These are phyloP conservation scores for Hortiboletus flavorubellus DNA, from an alignment of 768 basidiomycete genomes.

Conservation along the genomic window DNA sequence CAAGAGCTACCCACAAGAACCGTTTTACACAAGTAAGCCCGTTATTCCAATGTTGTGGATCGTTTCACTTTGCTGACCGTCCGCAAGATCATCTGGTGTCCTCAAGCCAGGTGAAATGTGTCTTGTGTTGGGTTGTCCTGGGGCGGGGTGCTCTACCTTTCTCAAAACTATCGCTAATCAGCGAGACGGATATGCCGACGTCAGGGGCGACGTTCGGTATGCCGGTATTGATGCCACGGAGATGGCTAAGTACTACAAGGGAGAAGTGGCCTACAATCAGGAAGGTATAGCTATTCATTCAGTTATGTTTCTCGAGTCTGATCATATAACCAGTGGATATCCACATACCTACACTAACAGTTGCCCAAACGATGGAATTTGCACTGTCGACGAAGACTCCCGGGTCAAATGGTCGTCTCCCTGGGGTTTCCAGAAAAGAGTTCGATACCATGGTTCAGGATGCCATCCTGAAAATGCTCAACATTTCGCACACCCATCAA, in stretches of 20 bases:
- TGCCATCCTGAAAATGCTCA: conserved; percentile 72
- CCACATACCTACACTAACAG: conserved; percentile 80
- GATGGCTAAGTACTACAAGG: conserved; percentile 74
- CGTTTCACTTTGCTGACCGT: background rate
- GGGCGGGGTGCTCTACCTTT: conserved; percentile 84
- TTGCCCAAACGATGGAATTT: conserved; percentile 71
- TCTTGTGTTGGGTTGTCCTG: conserved; percentile 79
- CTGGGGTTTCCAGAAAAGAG: conserved; percentile 57
- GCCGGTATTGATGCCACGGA: conserved; percentile 74
- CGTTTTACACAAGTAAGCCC: conserved; percentile 55
- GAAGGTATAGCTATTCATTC: conserved; percentile 45
- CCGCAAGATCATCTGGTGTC: conserved; percentile 57
- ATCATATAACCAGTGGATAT: conserved; percentile 54
- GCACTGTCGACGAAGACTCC: conserved; percentile 74
- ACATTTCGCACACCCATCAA: conserved; percentile 72
- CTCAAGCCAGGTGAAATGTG: conserved; percentile 85
- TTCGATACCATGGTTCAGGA: conserved; percentile 57
- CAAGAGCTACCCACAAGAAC: conserved; percentile 41
- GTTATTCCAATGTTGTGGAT: background rate
- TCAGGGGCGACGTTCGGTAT: conserved; percentile 75
- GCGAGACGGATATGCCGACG: conserved; percentile 56
- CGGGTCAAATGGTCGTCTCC: conserved; percentile 69
- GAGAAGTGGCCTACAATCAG: conserved; percentile 77
- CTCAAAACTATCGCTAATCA: conserved; percentile 81
- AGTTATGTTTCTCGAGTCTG: background rate